Evolutionary conservation across 768 basidiomycete species (phyloP).

Genomic region (Phallus indusiatus): DNA sequence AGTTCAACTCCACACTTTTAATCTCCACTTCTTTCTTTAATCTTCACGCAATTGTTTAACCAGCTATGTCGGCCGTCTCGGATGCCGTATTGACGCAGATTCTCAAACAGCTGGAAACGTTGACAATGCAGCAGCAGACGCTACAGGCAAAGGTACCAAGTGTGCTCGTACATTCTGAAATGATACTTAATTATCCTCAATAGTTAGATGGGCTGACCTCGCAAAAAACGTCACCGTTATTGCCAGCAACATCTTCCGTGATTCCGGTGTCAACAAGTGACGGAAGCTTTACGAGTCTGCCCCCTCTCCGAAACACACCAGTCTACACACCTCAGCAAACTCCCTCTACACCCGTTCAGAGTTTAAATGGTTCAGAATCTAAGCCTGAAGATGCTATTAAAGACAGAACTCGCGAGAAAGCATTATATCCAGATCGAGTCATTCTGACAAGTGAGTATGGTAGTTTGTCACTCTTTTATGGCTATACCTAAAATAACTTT

Average conservation of each 20-base stretch:
- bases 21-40: not conserved
- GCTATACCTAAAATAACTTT: constrained; percentile 1
- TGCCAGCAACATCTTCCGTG: constrained; percentile 25
- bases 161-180: not conserved
- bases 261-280: constrained; percentile 20
- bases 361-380: constrained; percentile 11
- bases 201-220: constrained; percentile 45
- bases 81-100: constrained; percentile 67
- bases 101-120: constrained; percentile 54
- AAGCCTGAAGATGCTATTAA: constrained; percentile 10
- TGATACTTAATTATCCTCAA: not conserved
- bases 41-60: not conserved
- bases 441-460: constrained; percentile 66
- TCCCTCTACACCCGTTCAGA: not conserved
- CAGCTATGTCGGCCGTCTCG: constrained; percentile 2
- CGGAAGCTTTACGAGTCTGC: constrained; percentile 10
- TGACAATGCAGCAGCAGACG: constrained; percentile 68
- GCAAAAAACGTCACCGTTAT: constrained; percentile 16
- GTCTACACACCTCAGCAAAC: not conserved
- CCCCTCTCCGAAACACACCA: not conserved
- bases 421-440: constrained; percentile 75
- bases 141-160: constrained; percentile 66
- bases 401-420: constrained; percentile 63
- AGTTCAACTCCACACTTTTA: not conserved
- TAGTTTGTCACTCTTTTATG: not conserved